Evolutionary conservation across 2,329 filamentous ascomycete species (phyloP).

Genomic region (Coniochaeta ligniaria): DNA sequence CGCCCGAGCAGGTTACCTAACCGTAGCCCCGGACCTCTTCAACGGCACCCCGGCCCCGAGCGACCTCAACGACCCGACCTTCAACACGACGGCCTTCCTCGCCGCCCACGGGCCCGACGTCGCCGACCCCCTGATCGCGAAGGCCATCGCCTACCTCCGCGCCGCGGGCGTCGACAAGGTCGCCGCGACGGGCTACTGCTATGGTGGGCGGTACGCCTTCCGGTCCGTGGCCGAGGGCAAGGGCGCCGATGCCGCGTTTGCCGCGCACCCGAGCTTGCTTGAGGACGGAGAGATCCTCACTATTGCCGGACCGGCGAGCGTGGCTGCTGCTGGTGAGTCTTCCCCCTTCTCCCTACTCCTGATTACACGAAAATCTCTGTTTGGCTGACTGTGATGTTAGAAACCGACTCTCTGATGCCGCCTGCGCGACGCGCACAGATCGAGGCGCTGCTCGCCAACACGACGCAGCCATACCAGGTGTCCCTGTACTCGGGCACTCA

Average conservation of each 20-base stretch:
- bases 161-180: slow-evolving; percentile 44
- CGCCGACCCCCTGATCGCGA: slow-evolving; percentile 40
- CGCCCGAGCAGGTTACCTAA: slow-evolving; percentile 59
- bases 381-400: slow-evolving; percentile 17
- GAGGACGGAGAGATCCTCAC: slow-evolving; percentile 50
- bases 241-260: slow-evolving; percentile 50
- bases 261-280: slow-evolving; percentile 59
- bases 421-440: slow-evolving; percentile 45
- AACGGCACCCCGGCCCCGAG: slow-evolving; percentile 44
- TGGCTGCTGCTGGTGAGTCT: slow-evolving; percentile 52
- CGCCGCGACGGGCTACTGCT: slow-evolving; percentile 57
- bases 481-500: slow-evolving; percentile 59
- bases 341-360: neutral
- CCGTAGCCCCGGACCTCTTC: slow-evolving; percentile 61
- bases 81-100: slow-evolving; percentile 33
- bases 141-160: slow-evolving; percentile 36
- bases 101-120: slow-evolving; percentile 27
- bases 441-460: slow-evolving; percentile 50
- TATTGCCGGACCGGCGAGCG: slow-evolving; percentile 48
- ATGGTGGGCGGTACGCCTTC: slow-evolving; percentile 51
- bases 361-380: no score
- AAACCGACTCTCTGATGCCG: slow-evolving; percentile 54
- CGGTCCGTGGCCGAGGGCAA: slow-evolving; percentile 44
- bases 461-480: slow-evolving; percentile 56
- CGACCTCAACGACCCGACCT: slow-evolving; percentile 26